These are phyloP conservation scores for Eleusine coracana DNA, from an alignment of 176 grass and related monocot species.

Conservation along the genomic window DNA sequence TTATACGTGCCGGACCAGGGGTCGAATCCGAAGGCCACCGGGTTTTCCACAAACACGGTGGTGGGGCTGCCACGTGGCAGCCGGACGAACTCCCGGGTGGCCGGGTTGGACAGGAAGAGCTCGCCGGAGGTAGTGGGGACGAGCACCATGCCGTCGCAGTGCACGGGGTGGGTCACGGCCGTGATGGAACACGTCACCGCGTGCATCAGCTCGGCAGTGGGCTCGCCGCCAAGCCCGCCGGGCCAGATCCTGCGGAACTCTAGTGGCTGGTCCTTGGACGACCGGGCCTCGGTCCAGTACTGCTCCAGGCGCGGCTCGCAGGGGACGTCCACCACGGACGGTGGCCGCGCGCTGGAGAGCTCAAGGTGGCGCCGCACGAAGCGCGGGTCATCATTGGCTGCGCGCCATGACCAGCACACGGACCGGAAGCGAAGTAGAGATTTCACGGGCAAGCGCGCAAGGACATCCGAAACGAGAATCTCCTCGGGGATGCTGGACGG, in stretches of 20 bases:
- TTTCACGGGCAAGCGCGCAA: not conserved
- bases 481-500: not conserved
- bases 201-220: not conserved
- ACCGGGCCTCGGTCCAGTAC: fast-evolving
- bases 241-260: not conserved
- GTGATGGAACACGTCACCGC: not conserved
- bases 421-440: too few species aligned
- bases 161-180: not conserved
- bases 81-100: not conserved
- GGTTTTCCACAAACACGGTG: too few species aligned
- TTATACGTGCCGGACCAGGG: not conserved
- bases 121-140: not conserved
- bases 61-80: not conserved
- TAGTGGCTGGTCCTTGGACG: not conserved
- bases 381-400: too few species aligned
- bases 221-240: not conserved
- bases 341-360: not conserved
- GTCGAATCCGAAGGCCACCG: not conserved
- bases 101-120: not conserved
- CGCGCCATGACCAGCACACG: not conserved
- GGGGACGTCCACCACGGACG: constrained; percentile 12
- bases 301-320: not conserved
- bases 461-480: not conserved
- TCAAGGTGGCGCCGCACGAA: constrained; percentile 1
- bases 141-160: constrained; percentile 28